Percentiles rank a stretch among this genome's conserved stretches.
phyloP scores from a whole-genome alignment of 768 basidiomycete species.

The Psilocybe subaeruginosa region DNA sequence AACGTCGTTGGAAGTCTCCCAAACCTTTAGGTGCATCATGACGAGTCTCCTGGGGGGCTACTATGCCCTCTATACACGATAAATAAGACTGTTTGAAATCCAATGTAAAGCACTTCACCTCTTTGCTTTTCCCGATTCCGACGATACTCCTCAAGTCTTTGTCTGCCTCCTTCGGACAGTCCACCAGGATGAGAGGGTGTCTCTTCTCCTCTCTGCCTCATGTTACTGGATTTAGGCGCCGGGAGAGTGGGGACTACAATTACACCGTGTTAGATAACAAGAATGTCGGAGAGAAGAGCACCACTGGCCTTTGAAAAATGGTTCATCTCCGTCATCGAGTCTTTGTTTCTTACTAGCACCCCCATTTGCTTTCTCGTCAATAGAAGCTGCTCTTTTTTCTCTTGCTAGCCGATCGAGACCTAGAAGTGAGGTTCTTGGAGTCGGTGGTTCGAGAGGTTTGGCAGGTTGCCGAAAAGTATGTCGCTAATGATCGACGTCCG shows the following conservation, averaged over 20 bases:
- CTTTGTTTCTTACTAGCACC: constrained; percentile 67
- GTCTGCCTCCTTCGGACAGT: constrained; percentile 73
- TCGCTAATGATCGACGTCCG: constrained; percentile 43
- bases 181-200: constrained; percentile 95
- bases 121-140: constrained; percentile 68
- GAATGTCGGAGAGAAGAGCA: neutral
- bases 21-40: constrained; percentile 74
- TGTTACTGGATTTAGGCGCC: constrained; percentile 49
- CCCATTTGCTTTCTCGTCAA: constrained; percentile 40
- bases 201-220: constrained; percentile 80
- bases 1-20: constrained; percentile 91
- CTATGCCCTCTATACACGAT: constrained; percentile 64
- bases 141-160: constrained; percentile 77
- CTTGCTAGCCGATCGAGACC: constrained; percentile 88
- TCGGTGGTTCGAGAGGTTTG: constrained; percentile 73
- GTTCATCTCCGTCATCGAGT: constrained; percentile 63
- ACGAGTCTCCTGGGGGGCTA: constrained; percentile 56
- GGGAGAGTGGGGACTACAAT: constrained; percentile 83
- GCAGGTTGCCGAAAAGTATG: constrained; percentile 83
- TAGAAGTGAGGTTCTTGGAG: constrained; percentile 77
- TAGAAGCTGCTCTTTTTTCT: constrained; percentile 77
- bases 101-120: constrained; percentile 42
- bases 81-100: constrained; percentile 2
- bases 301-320: constrained; percentile 84
- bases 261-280: neutral